A percentile compares a stretch with the other conserved stretches of the same genome.
phyloP scores from a whole-genome alignment of 345 rosid genomes.

The Geranium rotundifolium region DNA sequence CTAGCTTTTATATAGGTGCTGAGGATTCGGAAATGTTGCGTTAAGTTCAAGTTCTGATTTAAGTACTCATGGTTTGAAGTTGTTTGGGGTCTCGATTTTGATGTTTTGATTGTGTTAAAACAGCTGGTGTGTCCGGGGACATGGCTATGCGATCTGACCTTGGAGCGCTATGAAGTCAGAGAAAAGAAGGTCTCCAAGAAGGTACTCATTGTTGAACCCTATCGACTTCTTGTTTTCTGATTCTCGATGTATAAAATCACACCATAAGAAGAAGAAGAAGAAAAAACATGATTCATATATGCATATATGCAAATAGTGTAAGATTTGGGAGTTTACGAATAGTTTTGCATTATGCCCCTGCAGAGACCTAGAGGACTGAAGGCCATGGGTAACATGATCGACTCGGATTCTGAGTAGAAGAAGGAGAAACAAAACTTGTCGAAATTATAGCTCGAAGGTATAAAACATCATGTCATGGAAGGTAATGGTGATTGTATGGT shows the following conservation, averaged over 20 bases:
- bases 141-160: conserved; percentile 47
- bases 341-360: conserved; percentile 2
- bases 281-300: not conserved
- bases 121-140: conserved; percentile 47
- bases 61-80: not conserved
- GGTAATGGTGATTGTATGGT: not conserved
- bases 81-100: not conserved
- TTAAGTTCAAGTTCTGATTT: not conserved
- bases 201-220: no score
- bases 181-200: conserved; percentile 54
- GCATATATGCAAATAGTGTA: not conserved
- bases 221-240: no score
- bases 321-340: no score
- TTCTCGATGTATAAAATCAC: no score
- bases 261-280: no score
- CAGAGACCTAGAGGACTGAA: conserved; percentile 54
- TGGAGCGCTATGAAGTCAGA: conserved; percentile 47
- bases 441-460: not conserved
- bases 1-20: no score
- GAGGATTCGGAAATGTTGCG: no score
- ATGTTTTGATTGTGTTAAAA: not conserved
- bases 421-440: not conserved
- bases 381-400: conserved; percentile 40
- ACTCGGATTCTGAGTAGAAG: conserved; percentile 36
- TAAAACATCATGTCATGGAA: conserved; percentile 3